Base-by-base conservation (phyloP, 2,329 filamentous ascomycete genomes). In the Hypoxylon sp. region DNA sequence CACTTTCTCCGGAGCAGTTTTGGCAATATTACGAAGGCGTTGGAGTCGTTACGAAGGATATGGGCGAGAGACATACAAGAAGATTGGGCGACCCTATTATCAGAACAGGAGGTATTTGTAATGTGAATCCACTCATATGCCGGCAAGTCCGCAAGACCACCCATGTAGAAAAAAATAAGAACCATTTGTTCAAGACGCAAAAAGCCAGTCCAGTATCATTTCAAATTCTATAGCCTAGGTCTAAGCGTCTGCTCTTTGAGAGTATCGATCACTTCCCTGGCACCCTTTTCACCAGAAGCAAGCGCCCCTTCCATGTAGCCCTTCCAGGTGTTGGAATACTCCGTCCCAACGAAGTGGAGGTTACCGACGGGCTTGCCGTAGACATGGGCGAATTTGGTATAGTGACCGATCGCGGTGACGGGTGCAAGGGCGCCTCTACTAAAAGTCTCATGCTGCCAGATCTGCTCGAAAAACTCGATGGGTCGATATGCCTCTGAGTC, bases 241-340 rank as follows among this genome's bases (percentile, higher is more conserved):
- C 51, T 54, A 39, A 27, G 29, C 6, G 4, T 8, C 24, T 54
- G 51, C 24, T 52, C 15, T 17, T 52, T n/a, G 24, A 54, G 51
- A 39, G 51, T 31, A 15, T 59, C 31, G 8, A 50, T 32, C 10
- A 85, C 81, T 72, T 86, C 83, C 31, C 75, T 75, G 0, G 82
- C 83, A 0, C 80, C 82, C 21, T 79, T 70, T 65, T 83, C 79
- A 0, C 85, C 84, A 2, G 79, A 81, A 0, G 80, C 72, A 21
- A 86, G 76, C 0, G 84, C 84, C 4, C 84, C 84, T 63, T 86
- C 84, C 80, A 86, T 85, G 67, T 86, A 86, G 0, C 84, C 84
- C 61, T 83, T 84, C 85, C 84, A 86, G 52, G 83, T 81, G 2
- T 65, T 77, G 6, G 80, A 79, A 11, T 80, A 83, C 75, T 86